Base-by-base conservation (phyloP, 164 flowering plant species). In the Akebia trifoliata region DNA sequence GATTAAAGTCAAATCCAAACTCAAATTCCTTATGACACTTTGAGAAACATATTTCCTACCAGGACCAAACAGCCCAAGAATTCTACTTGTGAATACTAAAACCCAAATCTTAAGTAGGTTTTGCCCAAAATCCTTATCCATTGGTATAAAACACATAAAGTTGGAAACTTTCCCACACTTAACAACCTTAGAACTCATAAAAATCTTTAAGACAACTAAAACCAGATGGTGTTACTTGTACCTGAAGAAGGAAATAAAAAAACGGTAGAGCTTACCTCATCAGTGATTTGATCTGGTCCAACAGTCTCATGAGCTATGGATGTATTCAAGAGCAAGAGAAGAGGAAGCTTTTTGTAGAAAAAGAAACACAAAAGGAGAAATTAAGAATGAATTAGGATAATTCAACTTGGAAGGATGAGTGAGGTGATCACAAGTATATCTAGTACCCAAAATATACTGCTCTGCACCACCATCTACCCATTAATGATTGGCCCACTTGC, bases 261-360 rank as follows among this genome's bases (percentile, higher is more conserved):
- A 56, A 42, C 15, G 1, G 0, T 42, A 31, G 6, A 43, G 60
- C 47, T 44, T 18, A 42, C 38, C 49, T 40, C 49, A 8, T 56
- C 24, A 42, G 34, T 56, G 8, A n/a, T 17, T 6, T 56, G 60
- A 28, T 56, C 38, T 26, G 21, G 28, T 43, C n/a, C 48, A 26
- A 8, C 15, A 43, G 49, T 8, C 50, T 56, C 60, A 26, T 26
- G 42, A 9, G 60, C 60, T 50, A 56, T 56, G 49, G 48, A 40
- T 50, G n/a, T 6, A 50, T 42, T 42, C 46, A 42, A 42, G 46
- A 26, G 28, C 2, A 26, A 43, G 25, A 11, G 4, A 28, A 29
- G 17, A 42, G 10, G 49, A 56, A 8, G 21, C 30, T n/a, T n/a
- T n/a, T n/a, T n/a, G n/a, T n/a, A n/a, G n/a, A n/a, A n/a, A n/a